phyloP scores from a whole-genome alignment of 176 grass and related monocot genomes.

The Bromus sterilis region DNA sequence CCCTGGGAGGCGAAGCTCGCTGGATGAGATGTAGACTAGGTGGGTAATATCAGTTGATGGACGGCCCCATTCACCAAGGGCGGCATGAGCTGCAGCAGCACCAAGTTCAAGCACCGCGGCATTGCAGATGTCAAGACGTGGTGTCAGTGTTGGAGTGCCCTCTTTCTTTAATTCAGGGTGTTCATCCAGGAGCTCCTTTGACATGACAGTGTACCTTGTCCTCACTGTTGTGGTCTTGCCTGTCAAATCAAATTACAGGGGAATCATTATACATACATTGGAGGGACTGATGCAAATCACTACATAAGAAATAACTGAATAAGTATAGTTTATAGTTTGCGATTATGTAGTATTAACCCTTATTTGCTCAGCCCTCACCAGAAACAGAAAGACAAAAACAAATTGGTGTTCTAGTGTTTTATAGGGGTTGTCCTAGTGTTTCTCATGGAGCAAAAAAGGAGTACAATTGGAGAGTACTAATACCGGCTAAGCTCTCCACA shows the following conservation, averaged over 20 bases:
- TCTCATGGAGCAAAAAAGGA: neutral
- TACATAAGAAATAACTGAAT: neutral
- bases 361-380: neutral
- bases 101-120: slow-evolving; percentile 71
- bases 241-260: slow-evolving; percentile 13
- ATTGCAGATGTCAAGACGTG: slow-evolving; percentile 76
- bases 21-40: slow-evolving; percentile 85
- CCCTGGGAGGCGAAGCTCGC: slow-evolving; percentile 72
- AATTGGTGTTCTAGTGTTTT: neutral
- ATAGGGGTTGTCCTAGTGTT: neutral
- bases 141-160: slow-evolving; percentile 63
- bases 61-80: slow-evolving; percentile 62
- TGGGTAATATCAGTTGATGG: slow-evolving; percentile 67
- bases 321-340: neutral
- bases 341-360: neutral
- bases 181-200: slow-evolving; percentile 65
- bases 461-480: neutral
- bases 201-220: slow-evolving; percentile 87
- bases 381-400: neutral
- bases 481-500: too few species aligned
- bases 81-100: slow-evolving; percentile 37
- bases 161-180: slow-evolving; percentile 75
- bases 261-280: neutral
- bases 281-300: neutral
- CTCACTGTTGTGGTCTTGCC: slow-evolving; percentile 82